Evolutionary conservation across 176 grass and related monocot genomes (phyloP), one percentile per base, ranked within the genome.

Genomic region (Oropetium thomaeum): DNA sequence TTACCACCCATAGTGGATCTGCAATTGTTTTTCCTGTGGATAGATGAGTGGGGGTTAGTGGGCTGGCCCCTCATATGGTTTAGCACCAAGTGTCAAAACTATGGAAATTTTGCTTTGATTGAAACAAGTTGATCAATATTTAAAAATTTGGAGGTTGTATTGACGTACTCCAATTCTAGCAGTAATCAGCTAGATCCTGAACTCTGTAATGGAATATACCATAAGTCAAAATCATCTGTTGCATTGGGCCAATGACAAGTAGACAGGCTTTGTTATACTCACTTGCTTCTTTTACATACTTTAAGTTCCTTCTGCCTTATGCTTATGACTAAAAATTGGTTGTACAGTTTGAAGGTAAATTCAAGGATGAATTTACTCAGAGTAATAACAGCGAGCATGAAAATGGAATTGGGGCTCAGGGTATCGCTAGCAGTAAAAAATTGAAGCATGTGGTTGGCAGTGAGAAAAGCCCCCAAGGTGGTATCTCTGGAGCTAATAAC

Each of bases 291-390:
- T 49, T 52, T 30, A 28, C 58, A 52, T 43, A 23, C 30, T 65
- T 51, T 14, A 80, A 63, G 25, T 48, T 48, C 32, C 20, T 78
- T 38, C 10, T 67, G 43, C 15, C 58, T 9, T 31, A 49, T 10
- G 7, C 27, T n/a, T 58, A n/a, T 66, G 81, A 66, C 78, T 67
- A 69, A 85, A 22, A 7, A 64, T n/a, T n/a, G 25, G 19, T 86
- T 80, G 27, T 80, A 51, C 86, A 92, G 90, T 70, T 86, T 69
- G 79, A 73, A 85, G 86, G 83, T 76, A 80, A 88, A 76, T 65
- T 83, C 66, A 77, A 81, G 80, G 75, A 83, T 86, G 86, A 86
- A 47, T 77, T 92, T 86, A 26, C 83, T 79, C 53, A 14, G 19
- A 72, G 27, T 66, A 82, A 86, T 58, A 79, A 29, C 34, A 67